phyloP scores from a whole-genome alignment of 169 alveolate genomes.

The Neospora caninum region DNA sequence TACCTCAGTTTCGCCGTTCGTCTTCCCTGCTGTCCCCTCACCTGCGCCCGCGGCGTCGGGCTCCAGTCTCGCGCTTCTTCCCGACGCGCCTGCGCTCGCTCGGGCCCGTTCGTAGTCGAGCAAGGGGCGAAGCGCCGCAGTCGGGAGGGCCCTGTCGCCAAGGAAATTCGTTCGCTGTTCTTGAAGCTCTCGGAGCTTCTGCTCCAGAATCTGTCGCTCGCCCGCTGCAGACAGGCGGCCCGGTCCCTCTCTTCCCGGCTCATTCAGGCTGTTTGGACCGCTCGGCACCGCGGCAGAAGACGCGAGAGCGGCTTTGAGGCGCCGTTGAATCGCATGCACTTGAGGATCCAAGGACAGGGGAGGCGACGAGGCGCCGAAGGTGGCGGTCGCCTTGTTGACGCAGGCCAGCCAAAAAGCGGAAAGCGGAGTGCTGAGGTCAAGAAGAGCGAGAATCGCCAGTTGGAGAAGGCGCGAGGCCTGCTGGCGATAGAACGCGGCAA shows the following conservation, averaged over 20 bases:
- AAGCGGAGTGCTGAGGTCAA: conserved; percentile 55
- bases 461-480: conserved; percentile 64
- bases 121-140: conserved; percentile 18
- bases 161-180: background rate
- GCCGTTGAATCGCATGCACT: background rate
- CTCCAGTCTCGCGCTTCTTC: background rate
- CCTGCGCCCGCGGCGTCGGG: background rate
- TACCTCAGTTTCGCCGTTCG: background rate
- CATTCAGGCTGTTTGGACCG: background rate
- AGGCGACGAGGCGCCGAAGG: background rate
- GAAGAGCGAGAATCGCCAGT: conserved; percentile 48
- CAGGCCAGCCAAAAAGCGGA: conserved; percentile 59
- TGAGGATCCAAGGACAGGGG: background rate
- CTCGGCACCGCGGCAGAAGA: background rate
- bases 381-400: conserved; percentile 11
- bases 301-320: background rate
- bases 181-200: background rate
- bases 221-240: background rate
- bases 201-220: background rate
- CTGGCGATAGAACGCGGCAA: conserved; percentile 52
- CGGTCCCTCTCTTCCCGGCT: background rate
- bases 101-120: background rate
- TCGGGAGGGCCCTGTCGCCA: conserved; percentile 24
- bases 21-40: background rate
- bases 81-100: background rate